Percentiles rank a stretch among this genome's conserved stretches.
Evolutionary conservation across 495 filamentous ascomycete genomes (phyloP).

Genomic region (Beverwykella pulmonaria): DNA sequence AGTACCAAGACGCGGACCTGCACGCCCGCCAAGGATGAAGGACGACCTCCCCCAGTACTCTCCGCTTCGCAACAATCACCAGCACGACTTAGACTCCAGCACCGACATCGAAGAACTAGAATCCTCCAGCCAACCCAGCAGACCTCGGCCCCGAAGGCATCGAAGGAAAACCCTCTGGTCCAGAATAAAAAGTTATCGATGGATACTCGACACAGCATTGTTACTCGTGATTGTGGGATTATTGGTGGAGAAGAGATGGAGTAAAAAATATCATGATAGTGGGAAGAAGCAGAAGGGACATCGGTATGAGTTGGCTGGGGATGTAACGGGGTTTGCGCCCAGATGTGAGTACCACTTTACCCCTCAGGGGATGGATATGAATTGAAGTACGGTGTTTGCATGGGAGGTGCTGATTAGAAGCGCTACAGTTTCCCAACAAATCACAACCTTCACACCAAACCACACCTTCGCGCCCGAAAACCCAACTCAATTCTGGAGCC

Average conservation of each 20-base stretch:
- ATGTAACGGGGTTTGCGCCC: slow-evolving; percentile 27
- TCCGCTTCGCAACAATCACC: neutral
- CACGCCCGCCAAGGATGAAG: slow-evolving; percentile 14
- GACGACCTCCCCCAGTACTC: slow-evolving; percentile 13
- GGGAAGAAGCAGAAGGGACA: slow-evolving; percentile 1
- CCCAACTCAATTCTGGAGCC: slow-evolving; percentile 51
- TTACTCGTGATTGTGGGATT: slow-evolving; percentile 21
- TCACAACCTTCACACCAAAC: slow-evolving; percentile 48
- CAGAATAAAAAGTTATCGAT: slow-evolving; percentile 12
- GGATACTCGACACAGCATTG: slow-evolving; percentile 22
- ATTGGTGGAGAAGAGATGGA: slow-evolving; percentile 24
- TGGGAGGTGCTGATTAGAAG: too few relatives aligned
- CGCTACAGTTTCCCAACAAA: slow-evolving; percentile 45
- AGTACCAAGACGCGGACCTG: neutral
- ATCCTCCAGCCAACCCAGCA: neutral
- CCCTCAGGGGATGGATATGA: too few relatives aligned
- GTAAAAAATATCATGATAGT: neutral
- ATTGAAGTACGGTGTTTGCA: neutral
- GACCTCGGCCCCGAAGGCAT: neutral
- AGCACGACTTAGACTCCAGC: slow-evolving; percentile 8
- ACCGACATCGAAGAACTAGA: slow-evolving; percentile 22
- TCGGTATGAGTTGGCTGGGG: slow-evolving; percentile 20
- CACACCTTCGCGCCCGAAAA: slow-evolving; percentile 50
- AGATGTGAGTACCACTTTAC: slow-evolving; percentile 13
- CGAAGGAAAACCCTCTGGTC: slow-evolving; percentile 10